These are phyloP conservation scores for Solanum hybrid DNA, from an alignment of 305 asterid species.

Conservation along the genomic window DNA sequence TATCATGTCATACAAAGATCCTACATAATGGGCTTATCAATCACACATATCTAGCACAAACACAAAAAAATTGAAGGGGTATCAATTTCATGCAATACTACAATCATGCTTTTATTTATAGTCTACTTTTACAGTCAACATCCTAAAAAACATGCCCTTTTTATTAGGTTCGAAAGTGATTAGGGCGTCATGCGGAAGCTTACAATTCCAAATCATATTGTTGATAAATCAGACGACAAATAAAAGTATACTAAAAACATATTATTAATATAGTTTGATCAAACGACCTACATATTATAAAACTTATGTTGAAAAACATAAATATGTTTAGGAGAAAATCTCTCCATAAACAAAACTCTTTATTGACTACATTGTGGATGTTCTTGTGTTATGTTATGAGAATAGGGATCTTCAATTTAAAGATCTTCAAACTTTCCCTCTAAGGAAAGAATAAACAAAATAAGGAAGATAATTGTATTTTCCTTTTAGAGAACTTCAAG, in stretches of 20 bases:
- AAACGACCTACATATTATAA: background rate
- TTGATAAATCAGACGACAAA: background rate
- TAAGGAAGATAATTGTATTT: background rate
- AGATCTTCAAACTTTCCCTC: background rate
- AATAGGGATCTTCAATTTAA: background rate
- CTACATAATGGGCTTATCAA: background rate
- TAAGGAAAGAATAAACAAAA: background rate
- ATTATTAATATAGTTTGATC: background rate
- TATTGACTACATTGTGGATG: background rate
- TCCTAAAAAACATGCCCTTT: background rate
- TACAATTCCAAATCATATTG: background rate
- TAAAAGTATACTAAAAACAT: background rate
- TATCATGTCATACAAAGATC: background rate
- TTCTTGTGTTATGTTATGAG: background rate
- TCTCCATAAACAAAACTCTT: too few species aligned
- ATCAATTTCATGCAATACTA: background rate
- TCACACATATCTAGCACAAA: background rate
- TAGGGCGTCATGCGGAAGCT: background rate
- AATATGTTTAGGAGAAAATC: too few species aligned
- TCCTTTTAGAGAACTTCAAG: background rate
- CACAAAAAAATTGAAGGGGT: background rate
- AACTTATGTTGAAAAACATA: too few species aligned
- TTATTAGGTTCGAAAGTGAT: too few species aligned
- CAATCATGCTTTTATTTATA: background rate
- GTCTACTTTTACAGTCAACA: background rate